These are phyloP conservation scores for Limtongia smithiae DNA, from an alignment of 805 yeast species.

Conservation along the genomic window DNA sequence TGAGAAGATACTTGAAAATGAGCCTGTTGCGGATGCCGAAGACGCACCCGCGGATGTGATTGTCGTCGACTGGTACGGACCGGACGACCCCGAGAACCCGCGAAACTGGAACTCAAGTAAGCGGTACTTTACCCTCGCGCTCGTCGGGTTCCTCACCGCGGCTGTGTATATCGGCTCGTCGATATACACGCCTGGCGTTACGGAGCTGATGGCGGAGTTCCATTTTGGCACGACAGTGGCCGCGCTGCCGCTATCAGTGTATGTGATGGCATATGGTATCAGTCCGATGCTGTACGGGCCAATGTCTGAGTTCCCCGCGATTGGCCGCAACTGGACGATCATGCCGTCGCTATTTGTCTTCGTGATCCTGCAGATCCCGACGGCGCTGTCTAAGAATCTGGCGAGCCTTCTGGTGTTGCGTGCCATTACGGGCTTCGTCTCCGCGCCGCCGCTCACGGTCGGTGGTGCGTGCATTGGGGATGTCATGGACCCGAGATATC, in stretches of 20 bases:
- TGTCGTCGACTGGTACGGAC: constrained; percentile 28
- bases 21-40: neutral
- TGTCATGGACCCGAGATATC: constrained; percentile 40
- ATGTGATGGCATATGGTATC: constrained; percentile 58
- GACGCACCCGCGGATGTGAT: neutral
- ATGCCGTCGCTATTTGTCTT: constrained; percentile 46
- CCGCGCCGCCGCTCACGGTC: constrained; percentile 58
- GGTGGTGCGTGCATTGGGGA: constrained; percentile 59
- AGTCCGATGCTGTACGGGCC: constrained; percentile 56
- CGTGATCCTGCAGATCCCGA: constrained; percentile 52
- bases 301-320: constrained; percentile 50
- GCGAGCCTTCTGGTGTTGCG: constrained; percentile 50
- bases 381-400: constrained; percentile 49
- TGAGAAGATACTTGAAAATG: neutral
- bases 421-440: constrained; percentile 54
- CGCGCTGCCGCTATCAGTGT: constrained; percentile 51
- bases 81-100: constrained; percentile 42
- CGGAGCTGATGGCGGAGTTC: constrained; percentile 46
- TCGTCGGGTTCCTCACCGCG: constrained; percentile 47
- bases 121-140: constrained; percentile 41
- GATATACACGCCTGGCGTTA: constrained; percentile 51
- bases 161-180: constrained; percentile 58
- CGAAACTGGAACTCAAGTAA: constrained; percentile 50
- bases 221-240: constrained; percentile 46
- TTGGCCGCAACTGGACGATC: constrained; percentile 55